Conservation (phyloP, 139 green algal genomes). For the Chlamydomonas sp. region DNA sequence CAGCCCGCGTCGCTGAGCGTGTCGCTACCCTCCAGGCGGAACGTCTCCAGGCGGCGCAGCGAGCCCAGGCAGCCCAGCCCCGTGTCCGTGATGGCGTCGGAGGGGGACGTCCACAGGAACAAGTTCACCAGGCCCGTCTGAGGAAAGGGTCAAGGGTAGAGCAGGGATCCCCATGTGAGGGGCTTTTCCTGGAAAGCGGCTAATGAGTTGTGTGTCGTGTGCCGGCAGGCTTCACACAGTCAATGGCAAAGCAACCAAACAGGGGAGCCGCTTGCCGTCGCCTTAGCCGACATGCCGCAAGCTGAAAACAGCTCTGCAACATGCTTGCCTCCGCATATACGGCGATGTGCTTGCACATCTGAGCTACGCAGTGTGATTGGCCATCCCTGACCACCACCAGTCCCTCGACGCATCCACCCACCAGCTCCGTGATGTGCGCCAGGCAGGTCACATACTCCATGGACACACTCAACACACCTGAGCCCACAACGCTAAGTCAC, state of each 20-base stretch:
- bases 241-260: too few relatives aligned
- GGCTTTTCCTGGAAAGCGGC: too few relatives aligned
- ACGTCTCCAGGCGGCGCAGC: conserved; percentile 23
- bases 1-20: conserved; percentile 10
- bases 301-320: too few relatives aligned
- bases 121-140: conserved; percentile 35
- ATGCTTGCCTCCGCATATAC: too few relatives aligned
- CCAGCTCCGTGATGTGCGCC: conserved; percentile 21
- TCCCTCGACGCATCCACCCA: background rate
- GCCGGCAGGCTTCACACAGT: too few relatives aligned
- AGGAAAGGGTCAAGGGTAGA: background rate
- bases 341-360: too few relatives aligned
- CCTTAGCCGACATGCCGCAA: too few relatives aligned
- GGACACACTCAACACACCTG: too few relatives aligned
- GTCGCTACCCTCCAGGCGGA: conserved; percentile 34
- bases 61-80: background rate
- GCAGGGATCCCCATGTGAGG: background rate
- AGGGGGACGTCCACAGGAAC: conserved; percentile 35
- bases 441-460: background rate
- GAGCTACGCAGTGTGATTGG: too few relatives aligned
- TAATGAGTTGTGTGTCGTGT: too few relatives aligned
- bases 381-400: too few relatives aligned
- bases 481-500: background rate
- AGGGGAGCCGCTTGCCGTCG: too few relatives aligned
- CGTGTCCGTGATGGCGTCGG: conserved; percentile 4